Base-by-base conservation (phyloP, 2,329 filamentous ascomycete species). In the Clonostachys byssicola region DNA sequence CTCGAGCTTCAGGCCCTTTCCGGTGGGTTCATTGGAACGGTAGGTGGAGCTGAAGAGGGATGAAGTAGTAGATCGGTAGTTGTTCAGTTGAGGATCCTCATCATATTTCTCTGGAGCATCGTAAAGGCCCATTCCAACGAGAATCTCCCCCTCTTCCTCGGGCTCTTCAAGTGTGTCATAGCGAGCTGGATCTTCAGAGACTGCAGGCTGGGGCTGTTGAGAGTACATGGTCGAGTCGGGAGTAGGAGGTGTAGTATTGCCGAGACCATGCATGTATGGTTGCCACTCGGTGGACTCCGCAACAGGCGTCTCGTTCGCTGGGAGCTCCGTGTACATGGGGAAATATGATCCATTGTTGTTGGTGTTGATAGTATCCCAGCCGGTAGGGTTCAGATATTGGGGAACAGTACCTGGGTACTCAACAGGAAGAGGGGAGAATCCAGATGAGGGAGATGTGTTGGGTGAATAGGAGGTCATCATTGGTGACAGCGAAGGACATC, bases 91-190 rank as follows among this genome's bases (percentile, higher is more conserved):
- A 33, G 73, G 68, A 47, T 78, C 75, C 17, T 70, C 66, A 8
- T 73, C 65, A 40, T 64, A 56, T 57, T 80, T 78, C 47, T 84
- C 85, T 0, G 87, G 87, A 5, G 80, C 71, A 57, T 90, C 88
- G 63, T 94, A 94, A 0, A 94, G 77, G 1, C 89, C 89, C 78
- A 94, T 85, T 17, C 88, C 88, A n/a, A 91, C 77, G 2, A 92
- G 74, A 50, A 90, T 85, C 57, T 91, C 87, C 36, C 82, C 85
- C 42, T 81, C 80, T 30, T 81, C 80, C 43, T 79, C 72, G 12
- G 68, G 60, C 38, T 80, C 74, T 34, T 77, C 74, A 20, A 80
- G 64, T 6, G 74, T 55, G 47, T 76, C 68, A 51, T 74, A 79
- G 12, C 71, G 64, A 44, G 75, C 72, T 6, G 66, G 60, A 48